Base-by-base conservation (phyloP, 2,329 filamentous ascomycete genomes). In the Venturiaceae sp. region DNA sequence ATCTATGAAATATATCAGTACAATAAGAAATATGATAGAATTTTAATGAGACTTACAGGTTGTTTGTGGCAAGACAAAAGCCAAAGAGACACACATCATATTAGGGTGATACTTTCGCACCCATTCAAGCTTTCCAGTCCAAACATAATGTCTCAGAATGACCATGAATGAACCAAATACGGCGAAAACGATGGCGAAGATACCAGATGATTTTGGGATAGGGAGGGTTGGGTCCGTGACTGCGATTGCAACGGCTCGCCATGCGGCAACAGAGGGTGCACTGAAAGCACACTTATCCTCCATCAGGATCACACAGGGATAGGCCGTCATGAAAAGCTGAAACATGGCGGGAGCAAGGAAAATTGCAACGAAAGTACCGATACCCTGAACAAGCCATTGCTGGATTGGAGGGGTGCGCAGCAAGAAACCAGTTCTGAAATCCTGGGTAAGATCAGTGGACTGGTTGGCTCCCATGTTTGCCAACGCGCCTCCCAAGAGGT, bases 401-500 rank as follows among this genome's bases (percentile, higher is more conserved):
- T 83, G 78, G 60, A 80, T 77, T 0, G 85, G 84, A 0, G 84
- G 79, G 0, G 84, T 87, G 62, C 80, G 75, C 57, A 88, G 79
- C 4, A 88, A 75, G 75, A 86, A 87, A 4, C 84, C 85, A 41
- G 84, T 83, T 34, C 84, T 79, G 78, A 87, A 87, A 65, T 88
- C 85, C 58, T 77, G 77, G 36, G 82, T 79, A 16, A 87, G 72
- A 55, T 78, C 73, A 37, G 74, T 77, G 47, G 80, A 72, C 6
- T 82, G 78, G 16, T 80, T 77, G 3, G 81, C 62, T 47, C 58
- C 55, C 53, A 62, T 61, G 58, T 64, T 69, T 26, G 70, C 72
- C 19, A 75, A 64, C n/a, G 72, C 72, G 44, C 84, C 84, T 44
- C 84, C 84, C 33, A 86, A 77, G 32, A 87, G 71, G 73, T 88